phyloP scores from a whole-genome alignment of 768 basidiomycete genomes.

The Coprinopsis sp. region DNA sequence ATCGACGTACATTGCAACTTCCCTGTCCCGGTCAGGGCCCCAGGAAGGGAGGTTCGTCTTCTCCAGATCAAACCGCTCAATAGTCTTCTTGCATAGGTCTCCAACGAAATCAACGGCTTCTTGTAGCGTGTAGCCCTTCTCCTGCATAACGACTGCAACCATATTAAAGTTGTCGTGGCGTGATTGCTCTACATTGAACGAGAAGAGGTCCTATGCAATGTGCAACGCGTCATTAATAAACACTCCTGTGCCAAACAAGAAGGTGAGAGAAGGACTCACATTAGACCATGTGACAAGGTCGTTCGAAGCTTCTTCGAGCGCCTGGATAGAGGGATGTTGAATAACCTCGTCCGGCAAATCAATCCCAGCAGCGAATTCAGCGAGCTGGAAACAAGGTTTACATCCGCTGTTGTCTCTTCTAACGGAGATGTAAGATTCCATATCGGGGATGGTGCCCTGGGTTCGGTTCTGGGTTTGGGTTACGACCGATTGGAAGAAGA shows the following conservation, averaged over 20 bases:
- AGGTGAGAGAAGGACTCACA: constrained; percentile 34
- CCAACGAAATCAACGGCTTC: constrained; percentile 61
- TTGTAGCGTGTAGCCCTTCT: constrained; percentile 53
- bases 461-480: constrained; percentile 57
- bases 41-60: constrained; percentile 52
- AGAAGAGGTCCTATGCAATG: constrained; percentile 57
- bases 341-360: constrained; percentile 69
- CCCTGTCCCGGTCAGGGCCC: constrained; percentile 52
- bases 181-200: constrained; percentile 71
- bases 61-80: constrained; percentile 47
- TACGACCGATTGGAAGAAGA: constrained; percentile 65
- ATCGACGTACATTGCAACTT: constrained; percentile 53
- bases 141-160: constrained; percentile 60
- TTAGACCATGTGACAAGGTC: constrained; percentile 82
- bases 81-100: constrained; percentile 50
- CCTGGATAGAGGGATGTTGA: constrained; percentile 55
- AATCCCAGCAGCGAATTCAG: constrained; percentile 68
- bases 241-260: background rate
- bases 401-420: constrained; percentile 53
- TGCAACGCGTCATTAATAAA: background rate
- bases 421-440: constrained; percentile 67
- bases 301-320: constrained; percentile 66
- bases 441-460: constrained; percentile 51
- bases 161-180: constrained; percentile 69
- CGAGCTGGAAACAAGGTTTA: constrained; percentile 71